Evolutionary conservation across 176 grass and related monocot genomes (phyloP).

Genomic region (Zoysia japonica): DNA sequence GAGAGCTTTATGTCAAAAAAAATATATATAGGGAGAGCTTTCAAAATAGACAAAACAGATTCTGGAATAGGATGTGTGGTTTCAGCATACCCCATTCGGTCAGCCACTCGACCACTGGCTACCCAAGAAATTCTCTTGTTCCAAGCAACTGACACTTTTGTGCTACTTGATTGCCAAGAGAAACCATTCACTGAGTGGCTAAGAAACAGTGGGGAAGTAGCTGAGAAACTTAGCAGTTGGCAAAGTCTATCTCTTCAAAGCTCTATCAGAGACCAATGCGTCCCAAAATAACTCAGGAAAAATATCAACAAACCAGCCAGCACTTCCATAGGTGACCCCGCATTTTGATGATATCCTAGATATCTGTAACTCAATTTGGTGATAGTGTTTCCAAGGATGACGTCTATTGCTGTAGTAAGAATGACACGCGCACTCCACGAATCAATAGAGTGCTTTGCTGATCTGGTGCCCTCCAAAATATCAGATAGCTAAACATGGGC

Average conservation of each 20-base stretch:
- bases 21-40: slow-evolving; percentile 18
- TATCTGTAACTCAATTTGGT: neutral
- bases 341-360: neutral
- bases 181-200: slow-evolving; percentile 10
- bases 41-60: slow-evolving; percentile 22
- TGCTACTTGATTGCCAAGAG: slow-evolving; percentile 14
- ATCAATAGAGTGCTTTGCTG: neutral
- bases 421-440: neutral
- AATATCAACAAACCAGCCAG: slow-evolving; percentile 20
- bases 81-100: slow-evolving; percentile 12
- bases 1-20: neutral
- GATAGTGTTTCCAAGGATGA: neutral
- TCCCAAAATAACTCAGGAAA: slow-evolving; percentile 11
- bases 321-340: neutral
- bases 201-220: neutral
- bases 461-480: slow-evolving; percentile 5
- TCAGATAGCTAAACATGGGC: neutral
- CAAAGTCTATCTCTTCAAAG: slow-evolving; percentile 7
- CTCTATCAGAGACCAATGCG: slow-evolving; percentile 2
- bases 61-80: neutral
- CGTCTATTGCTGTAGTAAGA: neutral
- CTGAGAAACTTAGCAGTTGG: slow-evolving; percentile 7
- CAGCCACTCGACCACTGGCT: neutral
- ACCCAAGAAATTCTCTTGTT: slow-evolving; percentile 25
- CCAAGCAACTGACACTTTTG: slow-evolving; percentile 13